phyloP scores from a whole-genome alignment of 768 basidiomycete species.

The Tylopilus cervinicoccineus region DNA sequence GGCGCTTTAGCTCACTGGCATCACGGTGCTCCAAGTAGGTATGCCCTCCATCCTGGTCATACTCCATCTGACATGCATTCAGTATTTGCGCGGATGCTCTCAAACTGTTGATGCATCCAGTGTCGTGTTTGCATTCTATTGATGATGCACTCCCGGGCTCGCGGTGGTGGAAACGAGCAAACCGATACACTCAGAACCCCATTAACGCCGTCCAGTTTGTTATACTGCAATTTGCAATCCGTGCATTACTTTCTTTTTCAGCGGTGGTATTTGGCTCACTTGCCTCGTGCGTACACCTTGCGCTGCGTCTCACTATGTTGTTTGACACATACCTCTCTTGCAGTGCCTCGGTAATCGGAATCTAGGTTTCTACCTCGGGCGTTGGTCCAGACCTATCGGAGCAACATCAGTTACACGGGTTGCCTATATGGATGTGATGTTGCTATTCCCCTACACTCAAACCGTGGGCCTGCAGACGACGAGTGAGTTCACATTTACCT shows the following conservation, averaged over 20 bases:
- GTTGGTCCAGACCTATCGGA: constrained; percentile 30
- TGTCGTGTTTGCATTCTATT: constrained; percentile 42
- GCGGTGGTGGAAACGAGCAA: constrained; percentile 35
- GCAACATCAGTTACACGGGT: constrained; percentile 30
- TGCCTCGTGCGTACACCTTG: constrained; percentile 26
- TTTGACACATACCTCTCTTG: not conserved
- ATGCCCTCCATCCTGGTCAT: not conserved
- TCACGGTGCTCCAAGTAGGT: constrained; percentile 40
- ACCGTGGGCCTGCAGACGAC: constrained; percentile 23
- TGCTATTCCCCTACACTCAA: constrained; percentile 32
- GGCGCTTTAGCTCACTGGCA: constrained; percentile 44
- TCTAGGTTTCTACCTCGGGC: constrained; percentile 35
- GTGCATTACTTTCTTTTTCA: constrained; percentile 34
- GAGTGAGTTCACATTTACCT: constrained; percentile 26
- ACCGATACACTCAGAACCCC: constrained; percentile 31
- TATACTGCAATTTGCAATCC: constrained; percentile 27
- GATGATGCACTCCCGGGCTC: constrained; percentile 39
- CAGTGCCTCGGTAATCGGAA: constrained; percentile 31
- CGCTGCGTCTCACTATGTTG: not conserved
- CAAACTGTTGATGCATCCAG: constrained; percentile 46
- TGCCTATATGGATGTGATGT: constrained; percentile 30
- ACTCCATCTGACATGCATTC: constrained; percentile 4
- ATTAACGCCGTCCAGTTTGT: constrained; percentile 42
- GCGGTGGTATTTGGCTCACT: constrained; percentile 30
- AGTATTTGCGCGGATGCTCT: constrained; percentile 43